Conservation (phyloP, 176 grass and related monocot species). For the Oryza glumipatula region DNA sequence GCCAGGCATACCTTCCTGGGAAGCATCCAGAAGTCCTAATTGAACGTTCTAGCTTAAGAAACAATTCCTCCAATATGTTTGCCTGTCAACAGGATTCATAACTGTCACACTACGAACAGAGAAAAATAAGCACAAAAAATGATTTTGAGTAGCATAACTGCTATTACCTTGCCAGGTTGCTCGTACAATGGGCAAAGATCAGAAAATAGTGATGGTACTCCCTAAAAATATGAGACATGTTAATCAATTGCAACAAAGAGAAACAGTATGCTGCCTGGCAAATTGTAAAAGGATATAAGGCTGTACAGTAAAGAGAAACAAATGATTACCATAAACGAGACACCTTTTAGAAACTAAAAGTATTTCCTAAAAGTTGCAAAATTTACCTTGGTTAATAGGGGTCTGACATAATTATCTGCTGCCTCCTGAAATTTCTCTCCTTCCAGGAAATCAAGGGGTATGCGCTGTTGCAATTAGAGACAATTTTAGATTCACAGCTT, state of each 20-base stretch:
- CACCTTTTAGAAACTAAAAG: slow-evolving; percentile 7
- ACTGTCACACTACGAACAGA: slow-evolving; percentile 17
- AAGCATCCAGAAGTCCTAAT: slow-evolving; percentile 82
- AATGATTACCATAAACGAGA: slow-evolving; percentile 5
- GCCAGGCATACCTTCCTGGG: slow-evolving; percentile 78
- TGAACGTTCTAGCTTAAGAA: slow-evolving; percentile 89
- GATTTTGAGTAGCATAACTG: slow-evolving; percentile 31
- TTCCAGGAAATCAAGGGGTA: slow-evolving; percentile 98
- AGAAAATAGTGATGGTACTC: slow-evolving; percentile 93
- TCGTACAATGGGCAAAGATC: slow-evolving; percentile 93
- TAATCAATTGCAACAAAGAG: slow-evolving; percentile 29
- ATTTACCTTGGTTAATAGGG: slow-evolving; percentile 92
- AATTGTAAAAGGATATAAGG: background rate
- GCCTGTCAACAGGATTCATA: slow-evolving; percentile 57
- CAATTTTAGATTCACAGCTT: slow-evolving; percentile 4
- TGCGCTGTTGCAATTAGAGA: slow-evolving; percentile 64
- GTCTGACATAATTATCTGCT: slow-evolving; percentile 85
- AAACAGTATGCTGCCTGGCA: slow-evolving; percentile 7
- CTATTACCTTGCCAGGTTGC: slow-evolving; percentile 84
- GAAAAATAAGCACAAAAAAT: slow-evolving; percentile 11
- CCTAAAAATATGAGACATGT: slow-evolving; percentile 50
- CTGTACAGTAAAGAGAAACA: background rate
- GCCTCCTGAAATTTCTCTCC: slow-evolving; percentile 84
- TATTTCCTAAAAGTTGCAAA: slow-evolving; percentile 6
- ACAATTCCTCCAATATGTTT: slow-evolving; percentile 84